Conservation (phyloP, 2,329 filamentous ascomycete genomes). For the Huntiella moniliformis region DNA sequence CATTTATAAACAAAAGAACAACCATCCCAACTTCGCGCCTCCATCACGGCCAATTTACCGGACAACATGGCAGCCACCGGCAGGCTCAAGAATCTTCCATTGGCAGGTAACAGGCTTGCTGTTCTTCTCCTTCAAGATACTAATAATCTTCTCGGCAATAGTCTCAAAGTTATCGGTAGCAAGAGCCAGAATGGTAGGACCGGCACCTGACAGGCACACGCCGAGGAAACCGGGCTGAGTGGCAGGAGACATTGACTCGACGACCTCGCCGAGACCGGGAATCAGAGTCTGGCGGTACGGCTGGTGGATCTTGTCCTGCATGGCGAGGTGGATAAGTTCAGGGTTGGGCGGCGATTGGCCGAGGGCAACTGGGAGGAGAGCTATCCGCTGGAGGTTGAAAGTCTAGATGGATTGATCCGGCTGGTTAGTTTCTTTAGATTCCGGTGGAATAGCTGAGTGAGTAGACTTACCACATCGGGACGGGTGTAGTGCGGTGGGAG, state of each 20-base stretch:
- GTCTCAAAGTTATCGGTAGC: slow-evolving; percentile 77
- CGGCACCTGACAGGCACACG: slow-evolving; percentile 86
- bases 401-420: slow-evolving; percentile 26
- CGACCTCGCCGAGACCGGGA: slow-evolving; percentile 75
- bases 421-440: background rate
- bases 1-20: background rate
- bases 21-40: background rate
- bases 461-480: slow-evolving; percentile 58
- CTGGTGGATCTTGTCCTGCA: slow-evolving; percentile 98
- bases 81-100: slow-evolving; percentile 79
- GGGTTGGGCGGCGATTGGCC: slow-evolving; percentile 80
- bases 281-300: slow-evolving; percentile 85
- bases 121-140: slow-evolving; percentile 45
- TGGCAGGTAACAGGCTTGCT: slow-evolving; percentile 45
- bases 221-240: slow-evolving; percentile 77
- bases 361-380: slow-evolving; percentile 73
- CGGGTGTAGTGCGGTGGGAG: slow-evolving; percentile 64
- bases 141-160: slow-evolving; percentile 65
- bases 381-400: slow-evolving; percentile 90
- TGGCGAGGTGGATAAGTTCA: slow-evolving; percentile 86
- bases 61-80: slow-evolving; percentile 44
- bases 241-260: slow-evolving; percentile 75
- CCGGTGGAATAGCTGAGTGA: background rate
- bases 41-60: slow-evolving; percentile 16
- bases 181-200: slow-evolving; percentile 83